Base-by-base conservation (phyloP, 495 filamentous ascomycete genomes). In the Penicillium canescens region DNA sequence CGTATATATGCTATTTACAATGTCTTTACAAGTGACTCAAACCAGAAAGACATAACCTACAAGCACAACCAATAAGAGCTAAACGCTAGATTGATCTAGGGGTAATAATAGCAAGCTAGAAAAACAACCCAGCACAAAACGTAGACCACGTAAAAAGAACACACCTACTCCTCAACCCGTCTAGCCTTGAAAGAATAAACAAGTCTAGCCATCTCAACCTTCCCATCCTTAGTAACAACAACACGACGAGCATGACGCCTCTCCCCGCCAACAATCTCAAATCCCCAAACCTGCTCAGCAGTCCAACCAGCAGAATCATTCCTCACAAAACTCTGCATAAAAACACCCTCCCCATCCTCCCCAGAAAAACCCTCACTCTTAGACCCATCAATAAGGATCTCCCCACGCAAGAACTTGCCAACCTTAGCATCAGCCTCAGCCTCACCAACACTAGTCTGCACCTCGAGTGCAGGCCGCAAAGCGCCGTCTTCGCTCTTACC, bases 241-340 rank as follows among this genome's bases (percentile, higher is more conserved):
- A 90, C 72, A 41, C 86, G 86, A 52, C 89, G 68, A 42, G 79
- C 81, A 66, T 97, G 82, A 50, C 80, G 78, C 55, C 92, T 80
- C 73, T 84, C 66, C 1, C 84, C 80, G 14, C 81, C 56, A 47
- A 86, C 61, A 13, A 66, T 60, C 62, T 82, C 79, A 50, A 88
- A 89, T 12, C 85, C 85, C 84, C 86, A 88, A 46, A 86, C 71
- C 74, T 81, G 78, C 60, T 81, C 71, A 44, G 75, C 78, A 49
- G 78, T 78, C 78, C 78, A 82, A 9, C 58, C 68, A 45, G 40
- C 50, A 42, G 71, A 62, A 34, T 59, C n/a, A 59, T 70, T 80
- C 57, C 63, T 64, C 24, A 78, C 78, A 47, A 52, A 81, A 56
- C 68, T 76, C 62, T 81, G 78, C 57, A 80, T 46, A 42, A 57